Base-by-base conservation (phyloP, 768 basidiomycete species). In the Tulasnella sp. region DNA sequence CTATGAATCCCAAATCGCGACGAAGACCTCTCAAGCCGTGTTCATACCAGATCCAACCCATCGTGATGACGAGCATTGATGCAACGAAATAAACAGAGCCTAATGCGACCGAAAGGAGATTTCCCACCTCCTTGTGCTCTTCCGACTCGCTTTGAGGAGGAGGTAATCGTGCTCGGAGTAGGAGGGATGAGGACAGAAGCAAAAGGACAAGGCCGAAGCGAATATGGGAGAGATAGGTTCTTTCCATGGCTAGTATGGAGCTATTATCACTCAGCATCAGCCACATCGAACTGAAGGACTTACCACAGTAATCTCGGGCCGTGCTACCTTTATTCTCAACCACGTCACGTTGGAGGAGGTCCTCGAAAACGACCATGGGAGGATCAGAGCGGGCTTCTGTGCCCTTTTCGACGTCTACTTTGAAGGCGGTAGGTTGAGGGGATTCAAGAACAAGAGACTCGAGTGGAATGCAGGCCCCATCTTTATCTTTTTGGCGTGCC, bases 31-130 rank as follows among this genome's bases (percentile, higher is more conserved):
- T 22, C 31, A 6, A 48, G 16, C 7, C 15, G 29, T 48, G 32
- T 27, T 48, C 47, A 48, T 48, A 48, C 47, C 47, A 48, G 22
- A 39, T 2, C 27, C 16, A 32, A 12, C 47, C 47, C 47, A 48
- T n/a, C 3, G 25, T 27, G 28, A 48, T 37, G 2, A 37, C 19
- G 5, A 7, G 13, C 22, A 48, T 20, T 4, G 47, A 39, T 19
- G 33, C 31, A 24, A 35, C 16, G n/a, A 34, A 34, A 28, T 48
- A 48, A 15, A 48, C 24, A 9, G 35, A 25, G n/a, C 47, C 47
- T n/a, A 48, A 40, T 10, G 39, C 27, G 39, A n/a, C 39, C 27
- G n/a, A n/a, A 5, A n/a, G n/a, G n/a, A n/a, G n/a, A n/a, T n/a
- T n/a, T n/a, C n/a, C n/a, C n/a, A n/a, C n/a, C n/a, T n/a, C n/a